A percentile compares a stretch with the other conserved stretches of the same genome.
phyloP scores from a whole-genome alignment of 495 filamentous ascomycete species.

The Glutinoglossum americanum region DNA sequence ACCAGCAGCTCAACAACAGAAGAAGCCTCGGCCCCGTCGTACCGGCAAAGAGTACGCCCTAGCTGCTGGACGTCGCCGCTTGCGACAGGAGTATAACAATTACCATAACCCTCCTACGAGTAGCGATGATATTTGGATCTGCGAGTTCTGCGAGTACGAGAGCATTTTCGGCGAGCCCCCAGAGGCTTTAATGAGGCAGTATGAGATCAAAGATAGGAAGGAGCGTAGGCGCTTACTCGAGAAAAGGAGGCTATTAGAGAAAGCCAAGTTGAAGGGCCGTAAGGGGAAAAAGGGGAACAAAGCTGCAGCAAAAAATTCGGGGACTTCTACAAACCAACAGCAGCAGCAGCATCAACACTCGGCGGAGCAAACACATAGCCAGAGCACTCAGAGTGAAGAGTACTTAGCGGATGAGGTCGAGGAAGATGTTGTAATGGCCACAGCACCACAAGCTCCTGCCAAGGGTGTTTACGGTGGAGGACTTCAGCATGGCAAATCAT shows the following conservation, averaged over 20 bases:
- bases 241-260: slow-evolving; percentile 67
- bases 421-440: slow-evolving; percentile 22
- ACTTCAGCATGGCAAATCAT: not conserved
- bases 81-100: slow-evolving; percentile 51
- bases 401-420: slow-evolving; percentile 33
- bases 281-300: slow-evolving; percentile 57
- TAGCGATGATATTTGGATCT: slow-evolving; percentile 75
- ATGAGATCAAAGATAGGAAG: slow-evolving; percentile 82
- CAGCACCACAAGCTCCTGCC: not conserved
- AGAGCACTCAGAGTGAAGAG: slow-evolving; percentile 30
- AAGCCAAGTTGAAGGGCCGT: slow-evolving; percentile 83
- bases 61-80: slow-evolving; percentile 43
- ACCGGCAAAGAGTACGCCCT: slow-evolving; percentile 36
- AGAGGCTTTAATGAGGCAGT: slow-evolving; percentile 66
- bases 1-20: slow-evolving; percentile 8
- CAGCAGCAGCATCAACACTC: slow-evolving; percentile 17
- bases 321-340: slow-evolving; percentile 10
- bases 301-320: slow-evolving; percentile 31
- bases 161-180: slow-evolving; percentile 68
- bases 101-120: slow-evolving; percentile 46
- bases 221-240: slow-evolving; percentile 64
- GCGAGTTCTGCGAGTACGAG: slow-evolving; percentile 82
- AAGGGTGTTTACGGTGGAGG: not conserved
- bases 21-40: slow-evolving; percentile 33
- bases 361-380: slow-evolving; percentile 21